phyloP scores from a whole-genome alignment of 768 basidiomycete species.

The Auricularia sp. region DNA sequence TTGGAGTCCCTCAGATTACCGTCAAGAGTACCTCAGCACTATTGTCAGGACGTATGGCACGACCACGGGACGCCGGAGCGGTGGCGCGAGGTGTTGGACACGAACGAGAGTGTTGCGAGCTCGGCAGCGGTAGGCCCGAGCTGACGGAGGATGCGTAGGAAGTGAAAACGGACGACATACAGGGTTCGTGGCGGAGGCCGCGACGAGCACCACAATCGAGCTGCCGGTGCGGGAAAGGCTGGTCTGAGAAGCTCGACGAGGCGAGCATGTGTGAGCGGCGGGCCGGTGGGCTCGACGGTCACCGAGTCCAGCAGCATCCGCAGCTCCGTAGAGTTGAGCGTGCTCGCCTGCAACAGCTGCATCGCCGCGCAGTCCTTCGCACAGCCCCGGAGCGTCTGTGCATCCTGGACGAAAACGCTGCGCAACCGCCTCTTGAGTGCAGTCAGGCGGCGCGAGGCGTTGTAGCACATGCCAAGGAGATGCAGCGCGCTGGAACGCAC shows the following conservation, averaged over 20 bases:
- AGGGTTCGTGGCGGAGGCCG: slow-evolving; percentile 55
- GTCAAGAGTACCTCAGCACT: slow-evolving; percentile 17
- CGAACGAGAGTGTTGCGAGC: slow-evolving; percentile 41
- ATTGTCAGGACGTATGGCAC: slow-evolving; percentile 86
- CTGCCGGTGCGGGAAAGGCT: background rate
- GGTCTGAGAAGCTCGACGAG: background rate
- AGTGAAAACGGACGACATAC: slow-evolving; percentile 41
- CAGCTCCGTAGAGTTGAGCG: slow-evolving; percentile 73
- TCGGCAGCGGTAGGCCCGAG: slow-evolving; percentile 58
- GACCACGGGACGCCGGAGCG: slow-evolving; percentile 81
- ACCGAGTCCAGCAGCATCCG: slow-evolving; percentile 47
- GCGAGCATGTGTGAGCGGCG: slow-evolving; percentile 11
- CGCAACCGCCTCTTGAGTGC: slow-evolving; percentile 65
- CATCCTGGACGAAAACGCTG: slow-evolving; percentile 46
- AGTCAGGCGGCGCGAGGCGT: slow-evolving; percentile 55
- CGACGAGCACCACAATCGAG: slow-evolving; percentile 38
- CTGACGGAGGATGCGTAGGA: slow-evolving; percentile 33
- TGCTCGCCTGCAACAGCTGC: slow-evolving; percentile 71
- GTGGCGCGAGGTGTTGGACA: slow-evolving; percentile 76
- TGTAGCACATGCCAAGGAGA: slow-evolving; percentile 70
- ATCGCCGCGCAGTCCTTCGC: slow-evolving; percentile 49
- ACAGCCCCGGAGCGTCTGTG: slow-evolving; percentile 48
- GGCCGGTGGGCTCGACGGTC: slow-evolving; percentile 30
- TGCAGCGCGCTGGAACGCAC: slow-evolving; percentile 76
- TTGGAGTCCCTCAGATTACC: too few species aligned